Base-by-base conservation (phyloP, 2,329 filamentous ascomycete genomes). In the Apiospora aurea region DNA sequence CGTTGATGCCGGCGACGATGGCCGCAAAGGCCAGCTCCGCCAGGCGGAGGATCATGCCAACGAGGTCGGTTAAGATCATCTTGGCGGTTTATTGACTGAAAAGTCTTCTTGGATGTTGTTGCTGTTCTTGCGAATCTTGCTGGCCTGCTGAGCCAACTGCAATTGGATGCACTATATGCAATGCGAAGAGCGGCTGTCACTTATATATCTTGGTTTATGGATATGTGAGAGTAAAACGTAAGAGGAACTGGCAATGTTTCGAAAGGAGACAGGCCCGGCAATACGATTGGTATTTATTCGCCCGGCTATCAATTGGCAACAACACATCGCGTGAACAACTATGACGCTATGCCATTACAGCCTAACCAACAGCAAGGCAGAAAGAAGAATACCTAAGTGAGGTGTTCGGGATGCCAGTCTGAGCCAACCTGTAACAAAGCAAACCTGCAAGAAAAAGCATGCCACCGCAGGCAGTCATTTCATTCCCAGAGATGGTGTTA, bases 1-100 rank as follows among this genome's bases (percentile, higher is more conserved):
- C 92, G 72, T 91, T 90, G 73, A 94, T 85, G 73, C 92, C 93
- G 34, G 91, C 90, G 69, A 94, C 90, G 73, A 94, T 92, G 75
- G 89, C 87, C n/a, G 88, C 91, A 78, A 93, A 94, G 77, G 86
- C 89, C 74, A 95, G 87, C 83, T 94, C 86, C 76, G 85, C 86
- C 16, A 88, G 79, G 79, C 90, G 89, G 76, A 92, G 85, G 76
- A 88, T 80, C 74, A 90, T 85, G 34, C 88, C 89, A 41, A 87
- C 74, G 29, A 91, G 75, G 72, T 89, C 87, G 13, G 86, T 85
- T 73, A 90, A 71, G 74, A 87, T 82, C 87, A 89, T 89, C 2
- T 78, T 82, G 77, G 70, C 66, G 66, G 66, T 68, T 26, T 16
- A 1, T 14, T 21, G 34, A 43, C 34, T 66, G 29, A 13, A 66